Percentiles rank a stretch among this genome's conserved stretches.
Evolutionary conservation across 306 rosid genomes (phyloP).

Genomic region (Prunus campanulata): DNA sequence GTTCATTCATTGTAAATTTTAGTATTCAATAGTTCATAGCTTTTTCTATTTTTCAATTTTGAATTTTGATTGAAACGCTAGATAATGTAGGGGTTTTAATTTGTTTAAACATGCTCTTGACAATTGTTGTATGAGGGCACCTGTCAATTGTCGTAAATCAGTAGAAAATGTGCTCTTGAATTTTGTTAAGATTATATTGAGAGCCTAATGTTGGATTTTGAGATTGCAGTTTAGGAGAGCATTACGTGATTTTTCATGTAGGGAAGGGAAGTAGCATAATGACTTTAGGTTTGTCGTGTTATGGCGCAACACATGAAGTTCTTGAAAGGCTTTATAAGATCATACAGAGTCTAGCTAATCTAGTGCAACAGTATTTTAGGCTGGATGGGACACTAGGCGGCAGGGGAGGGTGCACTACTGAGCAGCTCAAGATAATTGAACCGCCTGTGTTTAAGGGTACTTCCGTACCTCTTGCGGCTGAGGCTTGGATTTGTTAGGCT

Average conservation of each 20-base stretch:
- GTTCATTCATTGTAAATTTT: not conserved
- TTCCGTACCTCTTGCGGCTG: not conserved
- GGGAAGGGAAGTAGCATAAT: not conserved
- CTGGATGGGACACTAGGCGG: not conserved
- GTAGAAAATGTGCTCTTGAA: not conserved
- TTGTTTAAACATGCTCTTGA: not conserved
- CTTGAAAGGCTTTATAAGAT: not conserved
- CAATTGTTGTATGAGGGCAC: not conserved
- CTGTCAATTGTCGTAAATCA: not conserved
- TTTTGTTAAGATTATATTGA: not conserved
- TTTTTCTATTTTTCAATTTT: no score
- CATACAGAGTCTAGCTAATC: not conserved
- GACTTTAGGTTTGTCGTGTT: not conserved
- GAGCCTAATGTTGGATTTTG: not conserved
- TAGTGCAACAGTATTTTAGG: not conserved
- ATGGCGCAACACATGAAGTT: not conserved
- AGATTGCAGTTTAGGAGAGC: not conserved
- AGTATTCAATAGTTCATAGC: not conserved
- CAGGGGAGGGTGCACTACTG: not conserved
- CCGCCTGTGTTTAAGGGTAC: not conserved
- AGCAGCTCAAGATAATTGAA: not conserved
- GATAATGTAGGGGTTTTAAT: not conserved
- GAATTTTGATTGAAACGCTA: not conserved
- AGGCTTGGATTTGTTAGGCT: not conserved
- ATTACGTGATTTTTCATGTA: not conserved